These are phyloP conservation scores for Rhodotorula sp. DNA, from an alignment of 1,284 basidiomycete species.

Conservation along the genomic window DNA sequence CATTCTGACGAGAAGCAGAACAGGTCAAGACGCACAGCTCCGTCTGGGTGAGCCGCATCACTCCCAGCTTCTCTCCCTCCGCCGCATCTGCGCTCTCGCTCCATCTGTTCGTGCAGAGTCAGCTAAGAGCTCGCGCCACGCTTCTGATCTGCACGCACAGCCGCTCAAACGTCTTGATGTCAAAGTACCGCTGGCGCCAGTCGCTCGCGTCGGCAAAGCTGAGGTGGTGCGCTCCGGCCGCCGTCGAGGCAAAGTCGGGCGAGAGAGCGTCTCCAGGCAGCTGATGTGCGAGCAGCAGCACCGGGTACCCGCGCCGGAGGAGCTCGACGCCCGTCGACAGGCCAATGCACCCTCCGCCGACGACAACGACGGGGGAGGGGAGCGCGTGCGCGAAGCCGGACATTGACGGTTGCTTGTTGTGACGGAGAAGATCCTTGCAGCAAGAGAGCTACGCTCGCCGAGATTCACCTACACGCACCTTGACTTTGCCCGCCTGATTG, in stretches of 20 bases:
- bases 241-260: conserved; percentile 47
- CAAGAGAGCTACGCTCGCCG: too few relatives aligned
- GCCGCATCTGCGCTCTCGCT: conserved; percentile 43
- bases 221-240: conserved; percentile 53
- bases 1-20: not conserved
- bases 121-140: conserved; percentile 65
- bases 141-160: not conserved
- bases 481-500: too few relatives aligned
- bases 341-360: conserved; percentile 46
- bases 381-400: not conserved
- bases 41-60: conserved; percentile 50
- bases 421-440: too few relatives aligned
- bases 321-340: conserved; percentile 50
- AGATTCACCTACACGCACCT: too few relatives aligned
- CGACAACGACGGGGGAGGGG: conserved; percentile 40
- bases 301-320: conserved; percentile 39
- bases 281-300: conserved; percentile 50
- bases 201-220: conserved; percentile 51
- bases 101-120: conserved; percentile 56
- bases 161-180: conserved; percentile 43
- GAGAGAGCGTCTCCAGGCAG: conserved; percentile 47
- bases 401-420: too few relatives aligned
- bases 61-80: conserved; percentile 46
- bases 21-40: conserved; percentile 49
- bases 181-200: conserved; percentile 47